Conservation (phyloP, 2,329 filamentous ascomycete genomes). For the Sordariomycetes sp. region DNA sequence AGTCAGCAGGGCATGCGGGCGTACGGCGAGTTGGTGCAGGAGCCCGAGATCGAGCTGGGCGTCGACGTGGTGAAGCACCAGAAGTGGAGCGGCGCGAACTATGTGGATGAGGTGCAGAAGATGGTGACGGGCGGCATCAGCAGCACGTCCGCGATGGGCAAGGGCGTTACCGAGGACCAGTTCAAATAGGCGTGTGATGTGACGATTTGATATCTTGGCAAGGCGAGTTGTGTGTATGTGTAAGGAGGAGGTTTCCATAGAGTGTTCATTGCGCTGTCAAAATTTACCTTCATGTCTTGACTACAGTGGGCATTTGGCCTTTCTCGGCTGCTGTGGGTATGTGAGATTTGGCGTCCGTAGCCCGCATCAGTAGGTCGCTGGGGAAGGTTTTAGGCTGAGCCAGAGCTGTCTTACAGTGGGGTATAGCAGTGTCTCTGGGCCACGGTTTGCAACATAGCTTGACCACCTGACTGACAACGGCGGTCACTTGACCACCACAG, state of each 20-base stretch:
- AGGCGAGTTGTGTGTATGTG: no score
- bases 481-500: background rate
- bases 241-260: no score
- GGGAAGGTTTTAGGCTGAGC: no score
- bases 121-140: conserved; percentile 93
- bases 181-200: conserved; percentile 36
- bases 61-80: conserved; percentile 97
- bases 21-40: conserved; percentile 94
- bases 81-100: conserved; percentile 95
- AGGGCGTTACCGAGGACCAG: conserved; percentile 96
- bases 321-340: no score
- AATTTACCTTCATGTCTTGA: no score
- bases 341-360: no score
- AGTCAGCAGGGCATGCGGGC: conserved; percentile 81
- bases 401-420: no score
- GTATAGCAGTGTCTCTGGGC: no score
- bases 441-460: no score
- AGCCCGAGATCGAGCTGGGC: conserved; percentile 85
- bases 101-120: conserved; percentile 89
- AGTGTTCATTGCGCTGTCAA: no score
- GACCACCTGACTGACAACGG: background rate
- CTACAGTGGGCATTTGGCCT: no score
- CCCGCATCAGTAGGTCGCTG: no score
- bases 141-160: conserved; percentile 91
- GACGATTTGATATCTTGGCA: background rate